Evolutionary conservation across 768 basidiomycete species (phyloP), one percentile per base, ranked within the genome.

Genomic region (Xerocomellus amylosporus): DNA sequence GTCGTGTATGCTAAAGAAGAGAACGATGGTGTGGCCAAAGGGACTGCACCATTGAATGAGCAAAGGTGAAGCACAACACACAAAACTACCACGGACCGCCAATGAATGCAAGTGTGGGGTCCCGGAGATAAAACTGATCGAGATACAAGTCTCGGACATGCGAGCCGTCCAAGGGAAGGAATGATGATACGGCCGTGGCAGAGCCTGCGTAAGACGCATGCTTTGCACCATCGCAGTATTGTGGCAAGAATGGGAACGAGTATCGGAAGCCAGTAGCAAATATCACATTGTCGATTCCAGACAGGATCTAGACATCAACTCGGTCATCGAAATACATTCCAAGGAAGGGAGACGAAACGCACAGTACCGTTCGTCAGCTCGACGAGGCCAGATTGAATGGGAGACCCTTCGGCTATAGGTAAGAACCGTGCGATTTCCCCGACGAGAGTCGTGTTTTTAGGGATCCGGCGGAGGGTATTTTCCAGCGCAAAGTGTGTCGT

Each of bases 321-420:
- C 15, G 8, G 17, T 33, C 10, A 3, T n/a, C 17, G 6, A n/a
- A 17, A 4, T 2, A 43, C 8, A 7, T 36, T 40, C 2, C 15
- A 12, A 31, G 10, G 2, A 9, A 24, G 24, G 2, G 24, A n/a
- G 12, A 19, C 8, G 2, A 38, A 24, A 38, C 55, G 5, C 9
- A 61, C 59, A 6, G 60, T 59, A 2, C 60, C 60, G 5, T 63
- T 59, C 39, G 38, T 51, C 14, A 63, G 61, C 19, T 59, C 50
- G 5, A 63, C 38, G 2, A 42, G 47, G 26, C 61, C 52, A n/a
- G 60, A 63, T 34, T 52, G 54, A 13, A 63, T 52, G 19, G 55
- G 38, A 9, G 39, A 43, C 7, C 53, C 61, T 17, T 54, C 40
- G 9, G 42, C 17, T 19, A 54, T 19, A 8, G 43, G 44, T 14